Base-by-base conservation (phyloP, 352 stramenopile genomes). In the Globisporangium perplexum region DNA sequence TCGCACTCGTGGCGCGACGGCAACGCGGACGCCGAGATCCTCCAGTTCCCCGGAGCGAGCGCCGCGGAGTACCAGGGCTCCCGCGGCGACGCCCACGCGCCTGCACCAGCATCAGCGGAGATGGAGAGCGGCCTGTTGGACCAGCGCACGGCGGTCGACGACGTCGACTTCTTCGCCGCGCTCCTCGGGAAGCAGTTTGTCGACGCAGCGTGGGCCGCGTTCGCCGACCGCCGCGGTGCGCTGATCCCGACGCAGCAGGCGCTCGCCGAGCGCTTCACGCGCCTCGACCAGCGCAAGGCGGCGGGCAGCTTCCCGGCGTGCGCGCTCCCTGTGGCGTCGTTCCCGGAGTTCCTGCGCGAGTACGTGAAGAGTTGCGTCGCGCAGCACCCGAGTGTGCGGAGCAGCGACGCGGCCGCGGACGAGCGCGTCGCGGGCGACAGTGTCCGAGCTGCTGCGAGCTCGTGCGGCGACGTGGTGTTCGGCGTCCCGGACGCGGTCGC, bases 1-100 rank as follows among this genome's bases (percentile, higher is more conserved):
- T 69, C 80, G 33, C 80, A 88, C 42, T 72, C 66, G 31, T 91
- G 80, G 80, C 69, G 80, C 31, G 74, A 84, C 33, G 80, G 80
- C 59, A 74, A 89, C 18, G 28, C 54, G 55, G 39, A 69, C 63
- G 39, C 48, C 35, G 57, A 42, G n/a, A 35, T 47, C 15, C 51
- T 54, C 28, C 41, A 53, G 30, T 44, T 44, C 38, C 39, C 26
- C 35, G 18, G 8, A 20, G 18, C 11, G 10, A 24, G 20, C 48
- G 4, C 18, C 3, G 24, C 31, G 8, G 4, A 15, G 6, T 36
- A 38, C 4, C 35, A 47, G 0, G 35, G 7, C 10, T 1, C 14
- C 14, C 35, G 33, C 24, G 33, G 3, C 4, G 42, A 43, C 22
- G 51, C 7, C 14, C 7, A 14, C 17, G 30, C 33, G 14, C 11